phyloP scores from a whole-genome alignment of 352 stramenopile genomes.

The Aphanomyces euteiches region DNA sequence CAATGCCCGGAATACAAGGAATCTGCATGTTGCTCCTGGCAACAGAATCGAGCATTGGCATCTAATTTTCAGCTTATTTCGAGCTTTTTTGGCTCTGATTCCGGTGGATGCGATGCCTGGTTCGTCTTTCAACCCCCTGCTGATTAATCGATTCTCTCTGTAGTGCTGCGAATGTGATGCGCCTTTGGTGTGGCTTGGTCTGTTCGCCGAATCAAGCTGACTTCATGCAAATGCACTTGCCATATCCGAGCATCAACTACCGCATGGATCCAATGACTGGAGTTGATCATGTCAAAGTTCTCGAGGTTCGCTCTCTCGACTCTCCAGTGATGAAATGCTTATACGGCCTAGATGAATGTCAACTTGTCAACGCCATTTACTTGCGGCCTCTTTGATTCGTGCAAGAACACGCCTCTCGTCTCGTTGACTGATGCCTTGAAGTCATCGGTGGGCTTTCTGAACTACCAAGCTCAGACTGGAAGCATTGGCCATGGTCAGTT shows the following conservation, averaged over 20 bases:
- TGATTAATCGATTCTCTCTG: background rate
- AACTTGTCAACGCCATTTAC: conserved; percentile 65
- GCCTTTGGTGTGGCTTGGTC: conserved; percentile 81
- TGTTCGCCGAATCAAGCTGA: conserved; percentile 71
- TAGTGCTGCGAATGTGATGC: conserved; percentile 75
- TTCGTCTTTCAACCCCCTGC: conserved; percentile 14
- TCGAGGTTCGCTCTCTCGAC: conserved; percentile 38
- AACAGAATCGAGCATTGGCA: conserved; percentile 85
- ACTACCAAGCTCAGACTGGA: conserved; percentile 86
- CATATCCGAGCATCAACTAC: conserved; percentile 65
- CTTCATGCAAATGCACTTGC: conserved; percentile 66
- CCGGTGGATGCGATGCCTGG: conserved; percentile 73
- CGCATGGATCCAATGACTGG: conserved; percentile 71
- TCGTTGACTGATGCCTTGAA: conserved; percentile 70
- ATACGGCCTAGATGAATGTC: conserved; percentile 46
- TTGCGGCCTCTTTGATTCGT: conserved; percentile 78
- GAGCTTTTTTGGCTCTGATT: conserved; percentile 58
- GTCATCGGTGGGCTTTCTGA: conserved; percentile 81
- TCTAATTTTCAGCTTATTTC: conserved; percentile 81
- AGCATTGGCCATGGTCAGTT: conserved; percentile 85
- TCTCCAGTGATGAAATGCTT: background rate
- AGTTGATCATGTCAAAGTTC: conserved; percentile 67
- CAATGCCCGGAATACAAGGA: conserved; percentile 83
- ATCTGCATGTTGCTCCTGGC: conserved; percentile 81
- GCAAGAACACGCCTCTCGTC: conserved; percentile 79